phyloP scores from a whole-genome alignment of 306 rosid genomes.

The Canavalia gladiata region DNA sequence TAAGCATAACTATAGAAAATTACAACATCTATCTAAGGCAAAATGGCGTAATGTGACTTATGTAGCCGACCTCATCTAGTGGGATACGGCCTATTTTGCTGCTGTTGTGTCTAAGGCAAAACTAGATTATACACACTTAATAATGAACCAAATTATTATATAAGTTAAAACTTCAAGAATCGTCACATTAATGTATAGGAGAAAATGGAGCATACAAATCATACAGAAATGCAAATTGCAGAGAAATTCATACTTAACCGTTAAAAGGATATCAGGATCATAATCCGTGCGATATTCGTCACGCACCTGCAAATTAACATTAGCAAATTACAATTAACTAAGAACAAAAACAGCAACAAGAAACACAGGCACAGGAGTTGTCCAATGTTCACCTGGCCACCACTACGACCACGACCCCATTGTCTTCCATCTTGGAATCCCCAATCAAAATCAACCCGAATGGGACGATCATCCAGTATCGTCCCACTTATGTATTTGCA shows the following conservation, averaged over 20 bases:
- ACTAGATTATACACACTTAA: neutral
- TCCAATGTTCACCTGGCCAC: conserved; percentile 86
- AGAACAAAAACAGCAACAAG: conserved; percentile 10
- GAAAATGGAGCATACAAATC: conserved; percentile 3
- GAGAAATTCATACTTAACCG: conserved; percentile 11
- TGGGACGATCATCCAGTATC: conserved; percentile 97
- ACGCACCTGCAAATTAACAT: conserved; percentile 74
- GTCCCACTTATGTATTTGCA: conserved; percentile 96
- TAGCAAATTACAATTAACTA: conserved; percentile 36
- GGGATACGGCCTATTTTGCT: too few relatives aligned
- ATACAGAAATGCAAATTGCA: neutral
- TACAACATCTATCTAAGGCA: neutral
- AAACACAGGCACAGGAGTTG: conserved; percentile 8
- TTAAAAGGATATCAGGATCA: conserved; percentile 98
- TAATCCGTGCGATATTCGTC: conserved; percentile 98
- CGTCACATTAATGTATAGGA: neutral
- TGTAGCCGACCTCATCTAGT: too few relatives aligned
- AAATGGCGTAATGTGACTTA: too few relatives aligned
- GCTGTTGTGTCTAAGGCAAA: neutral
- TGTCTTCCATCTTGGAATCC: conserved; percentile 98
- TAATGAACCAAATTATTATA: neutral
- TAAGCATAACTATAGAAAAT: conserved; percentile 11
- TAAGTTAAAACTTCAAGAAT: neutral
- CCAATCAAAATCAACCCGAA: conserved; percentile 99
- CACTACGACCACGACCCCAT: conserved; percentile 99